Evolutionary conservation across 1,284 basidiomycete species (phyloP), one percentile per base, ranked within the genome.

Genomic region (Trichosporon faecale): DNA sequence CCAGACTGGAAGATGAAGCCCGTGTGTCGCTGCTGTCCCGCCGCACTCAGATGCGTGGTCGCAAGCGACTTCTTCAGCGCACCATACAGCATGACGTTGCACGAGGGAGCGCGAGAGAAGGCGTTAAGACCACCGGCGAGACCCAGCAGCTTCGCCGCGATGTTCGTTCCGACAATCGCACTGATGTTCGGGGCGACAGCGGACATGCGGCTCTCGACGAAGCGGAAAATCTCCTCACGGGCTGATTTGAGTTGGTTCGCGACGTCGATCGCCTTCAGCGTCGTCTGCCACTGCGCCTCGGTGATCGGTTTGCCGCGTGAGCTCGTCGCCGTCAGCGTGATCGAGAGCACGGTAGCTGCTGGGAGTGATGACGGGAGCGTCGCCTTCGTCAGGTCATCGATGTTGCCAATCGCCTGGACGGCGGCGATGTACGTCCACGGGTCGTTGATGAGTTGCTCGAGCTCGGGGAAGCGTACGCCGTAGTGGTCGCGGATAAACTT

Each of bases 401-500:
- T 86, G 80, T 99, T 98, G 12, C 89, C 96, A 66, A 99, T 87
- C 0, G 89, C 90, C 70, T 92, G 88, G 7, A 98, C 96, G 6
- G 95, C 91, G 52, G 91, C 90, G 72, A 98, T 94, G 83, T 94
- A 99, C 86, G 95, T 94, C 72, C 90, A 88, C 2, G 97, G 92
- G 77, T 97, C 94, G 7, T 90, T 88, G 35, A 99, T 92, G 44
- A 99, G 89, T 76, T 96, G 92, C 81, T 98, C 97, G 23, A 99
- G 88, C 78, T 99, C 96, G 11, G 97, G 96, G 82, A 99, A 99
- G 74, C 95, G 93, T 25, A 92, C 89, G 1, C 92, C 89, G 82
- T 99, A 99, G 84, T 98, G 96, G 80, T 99, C 97, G 74, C 97
- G 91, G 78, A 99, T 97, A 86, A 98, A 99, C 91, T 99, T 99